A percentile compares a stretch with the other conserved stretches of the same genome.
Evolutionary conservation across 441 rosid genomes (phyloP).

Genomic region (Syzygium syzygioides): DNA sequence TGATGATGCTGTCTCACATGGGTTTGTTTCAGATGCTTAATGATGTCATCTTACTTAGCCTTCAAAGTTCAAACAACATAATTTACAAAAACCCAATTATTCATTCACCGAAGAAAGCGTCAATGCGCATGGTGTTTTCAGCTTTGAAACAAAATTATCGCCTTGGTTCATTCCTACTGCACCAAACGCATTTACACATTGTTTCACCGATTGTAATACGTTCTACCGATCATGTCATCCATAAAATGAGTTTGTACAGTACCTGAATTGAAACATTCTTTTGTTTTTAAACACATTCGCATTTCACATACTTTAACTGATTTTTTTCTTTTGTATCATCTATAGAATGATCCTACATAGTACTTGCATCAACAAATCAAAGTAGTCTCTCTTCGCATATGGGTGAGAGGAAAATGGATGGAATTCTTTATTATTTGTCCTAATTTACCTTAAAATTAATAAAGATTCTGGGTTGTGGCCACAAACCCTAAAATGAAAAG

Average conservation of each 20-base stretch:
- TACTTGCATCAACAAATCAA: background rate
- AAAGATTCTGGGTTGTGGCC: background rate
- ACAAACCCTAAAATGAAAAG: background rate
- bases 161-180: background rate
- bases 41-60: constrained; percentile 25
- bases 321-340: background rate
- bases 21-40: constrained; percentile 19
- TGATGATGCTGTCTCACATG: constrained; percentile 27
- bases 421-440: background rate
- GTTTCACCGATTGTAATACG: background rate
- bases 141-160: constrained; percentile 4
- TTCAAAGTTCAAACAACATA: constrained; percentile 25
- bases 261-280: background rate
- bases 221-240: background rate
- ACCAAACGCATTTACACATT: background rate
- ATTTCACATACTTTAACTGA: background rate
- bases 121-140: constrained; percentile 20
- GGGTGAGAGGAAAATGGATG: background rate
- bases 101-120: constrained; percentile 14
- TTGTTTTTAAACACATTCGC: background rate
- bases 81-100: constrained; percentile 28
- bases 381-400: background rate
- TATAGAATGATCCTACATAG: background rate
- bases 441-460: background rate
- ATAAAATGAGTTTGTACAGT: background rate